Conservation (phyloP, 192 early-diverging fungal species). For the Coemansia sp. region DNA sequence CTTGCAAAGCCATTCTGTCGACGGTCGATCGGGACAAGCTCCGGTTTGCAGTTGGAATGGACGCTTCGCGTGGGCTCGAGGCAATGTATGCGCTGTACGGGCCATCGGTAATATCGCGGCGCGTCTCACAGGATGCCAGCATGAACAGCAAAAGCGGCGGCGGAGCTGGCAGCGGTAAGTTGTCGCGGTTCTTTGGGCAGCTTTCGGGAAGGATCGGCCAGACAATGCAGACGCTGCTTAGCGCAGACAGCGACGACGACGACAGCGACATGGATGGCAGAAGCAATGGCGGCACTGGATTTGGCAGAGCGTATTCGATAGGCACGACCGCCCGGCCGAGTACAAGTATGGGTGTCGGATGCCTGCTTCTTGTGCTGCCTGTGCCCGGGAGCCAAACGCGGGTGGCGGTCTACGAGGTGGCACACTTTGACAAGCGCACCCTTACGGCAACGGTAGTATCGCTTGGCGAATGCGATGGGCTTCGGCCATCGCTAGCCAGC, state of each 20-base stretch:
- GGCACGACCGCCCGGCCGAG: too few relatives aligned
- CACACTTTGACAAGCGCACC: not conserved
- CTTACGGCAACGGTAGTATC: not conserved
- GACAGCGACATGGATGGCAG: not conserved
- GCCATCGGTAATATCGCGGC: not conserved
- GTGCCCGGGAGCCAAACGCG: conserved; percentile 5
- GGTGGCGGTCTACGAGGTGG: conserved; percentile 13
- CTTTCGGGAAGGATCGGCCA: conserved; percentile 7
- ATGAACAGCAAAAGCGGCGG: not conserved
- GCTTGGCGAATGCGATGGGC: conserved; percentile 12
- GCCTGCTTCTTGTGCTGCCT: conserved; percentile 6
- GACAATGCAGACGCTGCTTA: conserved; percentile 8
- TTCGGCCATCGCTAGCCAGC: conserved; percentile 16
- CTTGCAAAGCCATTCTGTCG: conserved; percentile 18
- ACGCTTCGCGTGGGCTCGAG: not conserved
- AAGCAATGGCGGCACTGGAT: not conserved
- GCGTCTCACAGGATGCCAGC: not conserved
- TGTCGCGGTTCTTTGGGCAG: conserved; percentile 10
- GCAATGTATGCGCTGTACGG: conserved; percentile 1
- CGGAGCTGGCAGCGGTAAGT: not conserved
- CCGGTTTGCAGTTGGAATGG: not conserved
- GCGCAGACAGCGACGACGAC: not conserved
- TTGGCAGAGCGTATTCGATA: not conserved
- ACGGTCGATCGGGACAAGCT: not conserved
- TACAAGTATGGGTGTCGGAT: not conserved